Evolutionary conservation across 2,329 filamentous ascomycete species (phyloP).

Genomic region (Aspergillus sp.): DNA sequence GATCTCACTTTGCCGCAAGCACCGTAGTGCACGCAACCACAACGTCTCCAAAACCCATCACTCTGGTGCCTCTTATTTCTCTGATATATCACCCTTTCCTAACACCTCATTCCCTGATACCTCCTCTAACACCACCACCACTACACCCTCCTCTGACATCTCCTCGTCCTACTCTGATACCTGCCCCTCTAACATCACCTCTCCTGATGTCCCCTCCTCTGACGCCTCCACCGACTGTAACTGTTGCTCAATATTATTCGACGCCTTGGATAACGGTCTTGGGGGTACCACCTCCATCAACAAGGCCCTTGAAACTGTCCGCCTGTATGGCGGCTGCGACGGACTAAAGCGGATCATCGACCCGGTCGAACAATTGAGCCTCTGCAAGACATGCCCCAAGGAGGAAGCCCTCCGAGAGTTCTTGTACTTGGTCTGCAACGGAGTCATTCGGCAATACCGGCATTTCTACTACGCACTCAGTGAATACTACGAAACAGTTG

Average conservation of each 20-base stretch:
- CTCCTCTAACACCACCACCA: not conserved
- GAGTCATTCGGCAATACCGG: conserved; percentile 3
- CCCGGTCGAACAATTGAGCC: conserved; percentile 12
- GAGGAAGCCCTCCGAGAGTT: not conserved
- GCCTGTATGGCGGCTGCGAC: not conserved
- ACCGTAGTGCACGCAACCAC: too few species aligned
- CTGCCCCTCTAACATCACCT: not conserved
- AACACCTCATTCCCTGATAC: not conserved
- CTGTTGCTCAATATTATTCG: not conserved
- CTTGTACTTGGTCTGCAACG: conserved; percentile 5
- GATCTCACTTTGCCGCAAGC: too few species aligned
- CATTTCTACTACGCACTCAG: conserved; percentile 5
- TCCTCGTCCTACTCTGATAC: not conserved
- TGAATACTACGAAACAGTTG: not conserved
- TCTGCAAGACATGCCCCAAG: conserved; percentile 5
- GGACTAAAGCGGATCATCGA: not conserved
- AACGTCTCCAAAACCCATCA: too few species aligned
- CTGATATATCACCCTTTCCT: not conserved
- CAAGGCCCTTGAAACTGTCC: not conserved
- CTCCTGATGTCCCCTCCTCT: not conserved
- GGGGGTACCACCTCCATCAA: not conserved
- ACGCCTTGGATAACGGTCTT: not conserved
- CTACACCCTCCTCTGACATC: not conserved
- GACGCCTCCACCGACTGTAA: not conserved
- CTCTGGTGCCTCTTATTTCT: not conserved